Evolutionary conservation across 2,329 filamentous ascomycete species (phyloP).

Genomic region (Mycosphaerelloides madeirae): DNA sequence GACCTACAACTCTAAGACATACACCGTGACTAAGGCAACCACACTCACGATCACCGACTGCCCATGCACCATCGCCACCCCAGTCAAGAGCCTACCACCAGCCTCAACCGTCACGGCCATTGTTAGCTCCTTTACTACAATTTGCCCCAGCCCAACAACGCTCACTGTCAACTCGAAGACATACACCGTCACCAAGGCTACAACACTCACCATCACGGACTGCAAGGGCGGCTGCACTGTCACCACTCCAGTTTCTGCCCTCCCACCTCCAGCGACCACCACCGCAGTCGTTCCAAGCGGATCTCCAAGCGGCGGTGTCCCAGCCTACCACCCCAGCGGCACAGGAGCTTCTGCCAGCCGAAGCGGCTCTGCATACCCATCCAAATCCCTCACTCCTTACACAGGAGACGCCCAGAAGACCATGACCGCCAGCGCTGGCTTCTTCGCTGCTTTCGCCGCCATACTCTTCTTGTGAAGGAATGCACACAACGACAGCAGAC

Average conservation of each 20-base stretch:
- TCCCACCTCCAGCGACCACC: background rate
- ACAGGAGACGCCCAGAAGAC: no score
- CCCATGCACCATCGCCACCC: constrained; percentile 14
- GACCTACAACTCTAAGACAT: constrained; percentile 19
- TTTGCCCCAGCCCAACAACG: constrained; percentile 11
- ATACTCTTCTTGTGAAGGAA: no score
- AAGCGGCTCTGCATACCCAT: no score
- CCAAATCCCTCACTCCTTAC: no score
- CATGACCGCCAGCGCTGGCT: no score
- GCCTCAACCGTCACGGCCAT: constrained; percentile 3
- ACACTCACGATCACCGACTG: constrained; percentile 26
- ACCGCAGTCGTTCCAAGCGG: background rate
- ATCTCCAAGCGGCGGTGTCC: background rate
- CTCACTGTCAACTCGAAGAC: constrained; percentile 9
- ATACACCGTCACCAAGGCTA: constrained; percentile 8
- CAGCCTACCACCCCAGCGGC: background rate
- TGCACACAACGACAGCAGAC: no score
- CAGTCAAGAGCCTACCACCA: background rate
- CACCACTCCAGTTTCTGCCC: background rate
- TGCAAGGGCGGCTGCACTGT: constrained; percentile 11
- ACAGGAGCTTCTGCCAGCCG: no score
- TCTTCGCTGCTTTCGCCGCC: no score
- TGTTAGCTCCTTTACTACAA: constrained; percentile 9
- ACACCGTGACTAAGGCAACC: constrained; percentile 23
- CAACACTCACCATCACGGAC: constrained; percentile 12